Percentiles rank a stretch among this genome's conserved stretches.
Evolutionary conservation across 2,329 filamentous ascomycete species (phyloP).

Genomic region (Lithohypha guttulata): DNA sequence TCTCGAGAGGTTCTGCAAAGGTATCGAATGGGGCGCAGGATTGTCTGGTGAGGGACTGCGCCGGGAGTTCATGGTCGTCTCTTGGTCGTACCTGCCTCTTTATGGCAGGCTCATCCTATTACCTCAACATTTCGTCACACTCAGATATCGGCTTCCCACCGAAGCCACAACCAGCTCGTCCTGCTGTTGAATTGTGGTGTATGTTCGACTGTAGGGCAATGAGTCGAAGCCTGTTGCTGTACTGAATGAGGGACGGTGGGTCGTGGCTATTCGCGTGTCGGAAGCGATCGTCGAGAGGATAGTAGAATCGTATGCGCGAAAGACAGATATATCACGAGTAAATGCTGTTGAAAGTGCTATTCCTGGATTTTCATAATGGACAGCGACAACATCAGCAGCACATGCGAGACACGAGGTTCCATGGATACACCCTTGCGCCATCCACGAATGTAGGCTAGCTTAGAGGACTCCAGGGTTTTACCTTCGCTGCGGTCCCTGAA

Average conservation of each 20-base stretch:
- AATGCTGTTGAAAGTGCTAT: not conserved
- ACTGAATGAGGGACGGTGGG: too few species aligned
- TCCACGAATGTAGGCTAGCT: too few species aligned
- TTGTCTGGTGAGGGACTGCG: conserved; percentile 19
- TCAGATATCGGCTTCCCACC: too few species aligned
- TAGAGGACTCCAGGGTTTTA: too few species aligned
- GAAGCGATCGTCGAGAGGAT: conserved; percentile 4
- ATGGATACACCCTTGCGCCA: too few species aligned
- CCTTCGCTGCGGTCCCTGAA: too few species aligned
- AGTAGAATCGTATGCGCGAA: not conserved
- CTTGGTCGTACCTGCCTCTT: conserved; percentile 2
- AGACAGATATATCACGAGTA: not conserved
- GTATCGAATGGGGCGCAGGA: conserved; percentile 48
- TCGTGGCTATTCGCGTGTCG: not conserved
- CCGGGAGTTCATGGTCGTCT: conserved; percentile 17
- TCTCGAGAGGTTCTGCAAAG: conserved; percentile 52
- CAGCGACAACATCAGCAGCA: conserved; percentile 1
- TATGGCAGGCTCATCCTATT: not conserved
- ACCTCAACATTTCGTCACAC: conserved; percentile 2
- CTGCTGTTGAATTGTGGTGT: too few species aligned
- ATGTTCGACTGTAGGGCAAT: too few species aligned
- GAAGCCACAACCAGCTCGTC: too few species aligned
- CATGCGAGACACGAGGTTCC: not conserved
- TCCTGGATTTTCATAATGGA: not conserved
- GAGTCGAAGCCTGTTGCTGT: too few species aligned